A percentile compares a stretch with the other conserved stretches of the same genome.
Evolutionary conservation across 306 rosid genomes (phyloP).

Genomic region (Leucaena leucocephala): DNA sequence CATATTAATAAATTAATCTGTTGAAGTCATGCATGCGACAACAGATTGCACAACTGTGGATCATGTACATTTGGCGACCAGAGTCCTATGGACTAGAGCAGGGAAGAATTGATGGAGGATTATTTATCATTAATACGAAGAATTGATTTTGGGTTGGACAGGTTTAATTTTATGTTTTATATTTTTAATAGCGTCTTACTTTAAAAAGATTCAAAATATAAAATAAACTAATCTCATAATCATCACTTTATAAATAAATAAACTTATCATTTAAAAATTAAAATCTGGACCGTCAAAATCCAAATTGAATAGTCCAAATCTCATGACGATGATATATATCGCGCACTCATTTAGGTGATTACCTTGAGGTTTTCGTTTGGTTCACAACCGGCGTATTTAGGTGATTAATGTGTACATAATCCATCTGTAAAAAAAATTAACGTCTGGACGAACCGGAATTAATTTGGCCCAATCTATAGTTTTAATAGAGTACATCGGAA

Average conservation of each 20-base stretch:
- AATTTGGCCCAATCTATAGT: not conserved
- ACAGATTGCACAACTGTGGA: not conserved
- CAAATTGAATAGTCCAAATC: not conserved
- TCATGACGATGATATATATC: too few species aligned
- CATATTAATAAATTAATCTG: not conserved
- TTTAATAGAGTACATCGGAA: not conserved
- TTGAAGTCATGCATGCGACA: not conserved
- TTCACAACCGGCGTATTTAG: not conserved
- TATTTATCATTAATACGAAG: too few species aligned
- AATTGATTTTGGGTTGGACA: too few species aligned
- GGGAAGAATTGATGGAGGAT: too few species aligned
- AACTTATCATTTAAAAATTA: too few species aligned
- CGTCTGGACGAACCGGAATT: not conserved
- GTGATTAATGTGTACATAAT: not conserved
- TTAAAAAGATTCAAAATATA: too few species aligned
- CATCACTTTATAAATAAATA: too few species aligned
- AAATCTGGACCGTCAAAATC: not conserved
- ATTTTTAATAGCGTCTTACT: too few species aligned
- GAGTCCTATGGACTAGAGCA: not conserved
- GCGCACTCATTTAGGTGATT: too few species aligned
- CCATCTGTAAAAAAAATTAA: not conserved
- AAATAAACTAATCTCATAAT: too few species aligned
- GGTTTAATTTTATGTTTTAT: too few species aligned
- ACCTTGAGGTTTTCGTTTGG: not conserved
- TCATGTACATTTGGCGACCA: not conserved